Evolutionary conservation across 2,329 filamentous ascomycete genomes (phyloP).

Genomic region (Xylaria sp.): DNA sequence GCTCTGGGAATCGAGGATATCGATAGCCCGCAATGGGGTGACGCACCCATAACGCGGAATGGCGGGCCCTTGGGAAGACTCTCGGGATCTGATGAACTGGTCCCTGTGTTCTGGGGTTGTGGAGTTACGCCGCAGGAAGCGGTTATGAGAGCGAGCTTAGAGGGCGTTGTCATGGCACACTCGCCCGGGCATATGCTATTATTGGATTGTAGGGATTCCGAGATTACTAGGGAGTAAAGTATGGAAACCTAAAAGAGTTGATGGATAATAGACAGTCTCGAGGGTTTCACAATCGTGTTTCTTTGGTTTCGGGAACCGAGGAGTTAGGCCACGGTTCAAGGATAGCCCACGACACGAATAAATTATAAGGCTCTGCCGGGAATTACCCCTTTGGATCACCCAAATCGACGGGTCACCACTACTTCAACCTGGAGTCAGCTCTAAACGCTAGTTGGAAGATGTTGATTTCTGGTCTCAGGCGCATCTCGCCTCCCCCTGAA

Average conservation of each 20-base stretch:
- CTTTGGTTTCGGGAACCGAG: background rate
- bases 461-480: too few species aligned
- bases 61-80: conserved; percentile 52
- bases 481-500: too few species aligned
- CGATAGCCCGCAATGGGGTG: conserved; percentile 66
- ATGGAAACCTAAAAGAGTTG: background rate
- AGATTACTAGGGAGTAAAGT: conserved; percentile 43
- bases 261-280: background rate
- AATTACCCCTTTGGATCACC: too few species aligned
- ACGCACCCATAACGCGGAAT: conserved; percentile 56
- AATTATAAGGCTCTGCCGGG: too few species aligned
- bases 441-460: too few species aligned
- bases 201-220: conserved; percentile 61
- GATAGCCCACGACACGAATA: too few species aligned
- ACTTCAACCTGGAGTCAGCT: too few species aligned
- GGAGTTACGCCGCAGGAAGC: conserved; percentile 75
- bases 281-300: background rate
- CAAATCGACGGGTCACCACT: too few species aligned
- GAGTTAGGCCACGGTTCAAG: background rate
- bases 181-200: conserved; percentile 72
- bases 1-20: conserved; percentile 66
- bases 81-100: conserved; percentile 53
- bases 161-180: conserved; percentile 70
- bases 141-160: conserved; percentile 64
- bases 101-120: conserved; percentile 72